Conservation (phyloP, 1,284 basidiomycete genomes). For the Malassezia psittaci region DNA sequence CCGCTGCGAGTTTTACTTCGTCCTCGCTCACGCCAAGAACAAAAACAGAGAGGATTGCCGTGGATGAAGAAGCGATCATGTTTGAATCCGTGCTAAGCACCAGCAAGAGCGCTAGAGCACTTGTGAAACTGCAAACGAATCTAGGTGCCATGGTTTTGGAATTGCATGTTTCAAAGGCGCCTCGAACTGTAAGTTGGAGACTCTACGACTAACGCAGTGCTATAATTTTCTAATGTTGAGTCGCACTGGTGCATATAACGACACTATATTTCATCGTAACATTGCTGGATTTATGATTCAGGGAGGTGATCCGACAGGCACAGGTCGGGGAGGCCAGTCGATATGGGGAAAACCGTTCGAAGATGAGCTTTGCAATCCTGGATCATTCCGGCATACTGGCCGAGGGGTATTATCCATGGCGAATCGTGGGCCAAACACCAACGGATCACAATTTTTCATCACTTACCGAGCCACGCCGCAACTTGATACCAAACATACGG, state of each 20-base stretch:
- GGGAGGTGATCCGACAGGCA: constrained; percentile 92
- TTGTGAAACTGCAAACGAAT: constrained; percentile 68
- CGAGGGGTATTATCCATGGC: constrained; percentile 44
- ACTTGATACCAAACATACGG: constrained; percentile 67
- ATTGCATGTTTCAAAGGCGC: constrained; percentile 78
- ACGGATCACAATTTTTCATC: constrained; percentile 39
- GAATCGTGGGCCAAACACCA: constrained; percentile 38
- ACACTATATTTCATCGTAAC: constrained; percentile 75
- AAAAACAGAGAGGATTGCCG: constrained; percentile 66
- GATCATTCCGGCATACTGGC: constrained; percentile 30
- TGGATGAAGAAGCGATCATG: constrained; percentile 84
- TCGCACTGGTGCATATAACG: constrained; percentile 71
- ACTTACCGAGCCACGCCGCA: constrained; percentile 58
- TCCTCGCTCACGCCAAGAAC: constrained; percentile 76
- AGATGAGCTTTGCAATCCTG: constrained; percentile 63
- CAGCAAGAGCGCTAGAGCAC: constrained; percentile 22
- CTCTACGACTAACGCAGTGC: constrained; percentile 44
- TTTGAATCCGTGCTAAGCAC: constrained; percentile 57
- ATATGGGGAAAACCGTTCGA: constrained; percentile 90
- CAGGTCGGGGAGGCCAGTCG: constrained; percentile 83
- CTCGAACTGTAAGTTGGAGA: constrained; percentile 60
- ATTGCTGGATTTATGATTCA: constrained; percentile 98
- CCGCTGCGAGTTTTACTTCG: constrained; percentile 84
- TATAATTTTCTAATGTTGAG: constrained; percentile 77
- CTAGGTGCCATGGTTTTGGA: constrained; percentile 83